These are phyloP conservation scores for Cupressus sempervirens DNA, from an alignment of 75 land plant species.

Conservation along the genomic window DNA sequence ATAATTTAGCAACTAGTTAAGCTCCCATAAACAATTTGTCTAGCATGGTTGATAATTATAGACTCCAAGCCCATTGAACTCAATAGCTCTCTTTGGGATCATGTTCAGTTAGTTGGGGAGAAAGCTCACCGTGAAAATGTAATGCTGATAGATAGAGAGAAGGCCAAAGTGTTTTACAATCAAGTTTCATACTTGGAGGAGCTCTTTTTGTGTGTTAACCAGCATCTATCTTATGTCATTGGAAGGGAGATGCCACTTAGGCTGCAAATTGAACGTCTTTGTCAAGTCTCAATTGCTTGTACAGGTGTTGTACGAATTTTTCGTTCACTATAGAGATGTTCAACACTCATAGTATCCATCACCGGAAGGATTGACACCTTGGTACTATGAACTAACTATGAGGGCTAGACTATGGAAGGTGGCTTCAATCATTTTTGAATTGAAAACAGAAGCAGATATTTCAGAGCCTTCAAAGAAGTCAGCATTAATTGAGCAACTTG, in stretches of 20 bases:
- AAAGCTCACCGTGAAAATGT: conserved; percentile 87
- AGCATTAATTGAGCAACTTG: too few relatives aligned
- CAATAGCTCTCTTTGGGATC: conserved; percentile 86
- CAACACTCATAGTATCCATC: conserved; percentile 92
- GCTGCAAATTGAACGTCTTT: conserved; percentile 58
- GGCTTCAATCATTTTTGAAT: too few relatives aligned
- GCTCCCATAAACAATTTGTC: too few relatives aligned
- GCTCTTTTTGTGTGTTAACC: conserved; percentile 65
- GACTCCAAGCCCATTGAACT: conserved; percentile 16
- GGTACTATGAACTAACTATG: conserved; percentile 74
- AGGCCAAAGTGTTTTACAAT: conserved; percentile 93
- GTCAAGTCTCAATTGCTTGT: conserved; percentile 75
- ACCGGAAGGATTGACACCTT: conserved; percentile 82
- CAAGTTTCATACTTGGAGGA: conserved; percentile 89
- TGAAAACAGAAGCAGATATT: too few relatives aligned
- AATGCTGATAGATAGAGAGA: conserved; percentile 94
- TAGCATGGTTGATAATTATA: too few relatives aligned
- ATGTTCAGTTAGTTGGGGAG: conserved; percentile 87
- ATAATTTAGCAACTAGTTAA: too few relatives aligned
- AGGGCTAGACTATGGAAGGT: conserved; percentile 79
- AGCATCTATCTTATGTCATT: conserved; percentile 48
- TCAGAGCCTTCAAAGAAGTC: too few relatives aligned
- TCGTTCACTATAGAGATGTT: conserved; percentile 55
- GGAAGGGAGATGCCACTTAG: conserved; percentile 34
- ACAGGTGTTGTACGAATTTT: conserved; percentile 42